Evolutionary conservation across 2,329 filamentous ascomycete species (phyloP), one percentile per base, ranked within the genome.

Genomic region (Nannizzia gypsea): DNA sequence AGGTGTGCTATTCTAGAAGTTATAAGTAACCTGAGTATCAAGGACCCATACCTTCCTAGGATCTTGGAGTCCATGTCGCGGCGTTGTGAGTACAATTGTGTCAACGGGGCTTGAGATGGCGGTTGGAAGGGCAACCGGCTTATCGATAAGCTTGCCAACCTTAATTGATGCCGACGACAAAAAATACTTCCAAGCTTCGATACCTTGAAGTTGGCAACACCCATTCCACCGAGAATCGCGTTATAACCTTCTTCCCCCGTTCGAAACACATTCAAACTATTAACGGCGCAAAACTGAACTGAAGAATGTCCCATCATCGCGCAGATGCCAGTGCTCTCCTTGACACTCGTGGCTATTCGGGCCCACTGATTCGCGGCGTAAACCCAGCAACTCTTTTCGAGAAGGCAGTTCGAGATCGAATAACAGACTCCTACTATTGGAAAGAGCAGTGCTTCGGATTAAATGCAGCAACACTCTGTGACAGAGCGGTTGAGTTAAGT

Each of bases 381-480:
- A 96, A 96, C 76, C 92, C 92, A 0, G 89, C 90, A n/a, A 91
- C 88, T 3, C 88, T 97, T 62, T 88, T 97, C 81, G 92, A 97
- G 74, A 96, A 95, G 73, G 88, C 90, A 44, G 90, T 96, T 65
- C 88, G 89, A 70, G 93, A 99, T 75, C 90, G 93, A 70, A 96
- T 99, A 73, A 85, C 91, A 66, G 90, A 96, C 70, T 89, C 85
- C 58, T 95, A 96, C 76, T 99, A 96, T 78, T 99, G 90, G 88
- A 96, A 96, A 74, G 93, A 97, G 76, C 91, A 96, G 77, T 96
- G 93, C 73, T 99, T 97, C 75, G 93, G 88, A 46, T 81, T 99
- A 65, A 99, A 97, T 77, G 82, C 83, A 2, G 84, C 84, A 1
- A 86, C 83, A 0, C 73, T 99, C 4, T 87, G 96, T 67, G 89